Evolutionary conservation across 257 asterid species (phyloP).

Genomic region (Plectranthus barbatus): DNA sequence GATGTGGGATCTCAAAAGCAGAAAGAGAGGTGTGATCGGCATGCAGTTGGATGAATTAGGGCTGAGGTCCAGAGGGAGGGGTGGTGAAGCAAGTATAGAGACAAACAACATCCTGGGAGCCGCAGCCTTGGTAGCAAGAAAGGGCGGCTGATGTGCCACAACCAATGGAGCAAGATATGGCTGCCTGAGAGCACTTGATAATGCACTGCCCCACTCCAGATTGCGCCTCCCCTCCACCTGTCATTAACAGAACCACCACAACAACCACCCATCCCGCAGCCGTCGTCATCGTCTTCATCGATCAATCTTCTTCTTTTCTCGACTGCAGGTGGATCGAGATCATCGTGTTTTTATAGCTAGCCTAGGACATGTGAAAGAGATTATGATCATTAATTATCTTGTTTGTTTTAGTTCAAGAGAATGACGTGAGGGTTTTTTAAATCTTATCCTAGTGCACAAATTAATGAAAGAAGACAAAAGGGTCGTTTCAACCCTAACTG

Average conservation of each 20-base stretch:
- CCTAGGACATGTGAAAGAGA: too few species aligned
- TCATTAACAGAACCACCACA: not conserved
- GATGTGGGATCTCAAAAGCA: too few species aligned
- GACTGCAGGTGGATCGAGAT: too few species aligned
- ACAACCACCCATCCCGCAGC: not conserved
- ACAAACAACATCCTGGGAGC: conserved; percentile 1
- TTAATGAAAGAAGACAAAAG: not conserved
- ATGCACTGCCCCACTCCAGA: conserved; percentile 15
- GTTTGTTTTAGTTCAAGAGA: not conserved
- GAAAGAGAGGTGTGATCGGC: too few species aligned
- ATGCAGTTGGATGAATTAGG: too few species aligned
- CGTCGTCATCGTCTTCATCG: not conserved
- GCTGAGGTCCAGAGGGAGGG: not conserved
- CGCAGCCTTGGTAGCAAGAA: conserved; percentile 27
- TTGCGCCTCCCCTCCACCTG: not conserved
- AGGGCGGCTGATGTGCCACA: not conserved
- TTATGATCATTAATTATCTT: too few species aligned
- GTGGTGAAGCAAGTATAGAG: conserved; percentile 5
- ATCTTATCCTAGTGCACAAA: too few species aligned
- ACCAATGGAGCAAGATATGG: conserved; percentile 5
- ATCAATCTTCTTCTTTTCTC: too few species aligned
- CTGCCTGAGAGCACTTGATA: conserved; percentile 10
- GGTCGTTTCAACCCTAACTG: not conserved
- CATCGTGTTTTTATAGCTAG: too few species aligned
- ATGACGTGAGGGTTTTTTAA: not conserved